A percentile compares a stretch with the other conserved stretches of the same genome.
Conservation (phyloP, 345 rosid genomes). For the Bretschneidera sinensis region DNA sequence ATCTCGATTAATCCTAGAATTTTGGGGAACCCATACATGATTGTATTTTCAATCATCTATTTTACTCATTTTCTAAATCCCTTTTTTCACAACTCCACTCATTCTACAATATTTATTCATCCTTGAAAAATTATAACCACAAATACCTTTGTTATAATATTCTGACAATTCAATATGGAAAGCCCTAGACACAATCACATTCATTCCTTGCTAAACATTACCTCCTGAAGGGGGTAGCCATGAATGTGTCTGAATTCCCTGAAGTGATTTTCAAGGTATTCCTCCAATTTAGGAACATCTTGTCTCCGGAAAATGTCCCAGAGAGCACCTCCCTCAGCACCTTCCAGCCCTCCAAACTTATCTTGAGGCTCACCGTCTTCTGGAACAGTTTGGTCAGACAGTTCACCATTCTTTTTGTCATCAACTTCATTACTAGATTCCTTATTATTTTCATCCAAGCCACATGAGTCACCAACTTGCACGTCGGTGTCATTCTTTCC, state of each 20-base stretch:
- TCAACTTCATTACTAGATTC: not conserved
- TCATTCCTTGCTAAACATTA: slow-evolving; percentile 13
- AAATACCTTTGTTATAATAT: too few species aligned
- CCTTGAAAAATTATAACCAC: not conserved
- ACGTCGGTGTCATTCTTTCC: slow-evolving; percentile 5
- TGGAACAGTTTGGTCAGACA: slow-evolving; percentile 1
- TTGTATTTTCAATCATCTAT: too few species aligned
- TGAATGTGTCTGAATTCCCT: slow-evolving; percentile 67
- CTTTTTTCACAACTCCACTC: too few species aligned
- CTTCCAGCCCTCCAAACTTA: slow-evolving; percentile 13
- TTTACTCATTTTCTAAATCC: not conserved
- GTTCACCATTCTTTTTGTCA: not conserved
- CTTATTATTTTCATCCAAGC: not conserved
- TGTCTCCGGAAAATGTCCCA: slow-evolving; percentile 80
- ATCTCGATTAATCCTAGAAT: not conserved
- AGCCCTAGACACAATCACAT: not conserved
- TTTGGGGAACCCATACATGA: too few species aligned
- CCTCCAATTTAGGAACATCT: slow-evolving; percentile 62
- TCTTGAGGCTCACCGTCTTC: not conserved
- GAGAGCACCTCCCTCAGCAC: slow-evolving; percentile 52
- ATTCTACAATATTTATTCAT: not conserved
- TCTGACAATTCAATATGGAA: not conserved
- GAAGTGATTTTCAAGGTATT: slow-evolving; percentile 55
- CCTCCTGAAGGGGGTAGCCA: slow-evolving; percentile 54
- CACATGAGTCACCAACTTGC: not conserved